Evolutionary conservation across 2,329 filamentous ascomycete genomes (phyloP).

Genomic region (Aspergillus fischeri): DNA sequence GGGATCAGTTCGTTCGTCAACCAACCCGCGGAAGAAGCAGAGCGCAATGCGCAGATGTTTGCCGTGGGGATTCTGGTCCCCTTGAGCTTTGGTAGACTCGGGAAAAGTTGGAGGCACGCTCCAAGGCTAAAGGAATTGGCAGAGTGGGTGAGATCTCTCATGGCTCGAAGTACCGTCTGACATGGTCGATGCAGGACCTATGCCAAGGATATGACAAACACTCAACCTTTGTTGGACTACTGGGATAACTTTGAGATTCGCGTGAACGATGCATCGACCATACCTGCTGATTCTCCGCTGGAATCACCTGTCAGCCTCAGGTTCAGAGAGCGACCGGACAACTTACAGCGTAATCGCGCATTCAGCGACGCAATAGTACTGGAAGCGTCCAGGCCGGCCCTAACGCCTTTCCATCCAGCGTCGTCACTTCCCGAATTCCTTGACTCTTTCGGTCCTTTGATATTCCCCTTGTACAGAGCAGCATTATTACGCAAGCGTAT

Average conservation of each 20-base stretch:
- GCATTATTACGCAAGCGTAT: conserved; percentile 84
- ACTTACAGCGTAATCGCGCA: conserved; percentile 30
- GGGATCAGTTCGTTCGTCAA: conserved; percentile 92
- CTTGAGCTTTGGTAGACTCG: conserved; percentile 76
- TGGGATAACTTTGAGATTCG: conserved; percentile 57
- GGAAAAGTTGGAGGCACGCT: conserved; percentile 85
- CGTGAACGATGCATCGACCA: conserved; percentile 33
- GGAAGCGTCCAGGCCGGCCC: conserved; percentile 48
- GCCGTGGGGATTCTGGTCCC: conserved; percentile 87
- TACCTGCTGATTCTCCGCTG: conserved; percentile 45
- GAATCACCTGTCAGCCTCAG: conserved; percentile 50
- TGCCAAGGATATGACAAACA: conserved; percentile 61
- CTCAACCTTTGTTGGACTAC: conserved; percentile 67
- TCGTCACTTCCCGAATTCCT: conserved; percentile 74
- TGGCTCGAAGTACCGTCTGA: conserved; percentile 9
- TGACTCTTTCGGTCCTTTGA: conserved; percentile 79
- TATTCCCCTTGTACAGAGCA: conserved; percentile 87
- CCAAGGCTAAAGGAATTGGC: conserved; percentile 71
- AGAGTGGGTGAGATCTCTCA: conserved; percentile 47
- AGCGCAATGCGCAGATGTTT: conserved; percentile 87
- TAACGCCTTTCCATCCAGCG: conserved; percentile 79
- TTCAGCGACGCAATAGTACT: conserved; percentile 42
- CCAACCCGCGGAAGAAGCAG: conserved; percentile 68
- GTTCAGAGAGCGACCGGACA: conserved; percentile 42
- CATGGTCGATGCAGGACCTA: conserved; percentile 42